Evolutionary conservation across 176 grass and related monocot genomes (phyloP).

Genomic region (Tuctoria greenei): DNA sequence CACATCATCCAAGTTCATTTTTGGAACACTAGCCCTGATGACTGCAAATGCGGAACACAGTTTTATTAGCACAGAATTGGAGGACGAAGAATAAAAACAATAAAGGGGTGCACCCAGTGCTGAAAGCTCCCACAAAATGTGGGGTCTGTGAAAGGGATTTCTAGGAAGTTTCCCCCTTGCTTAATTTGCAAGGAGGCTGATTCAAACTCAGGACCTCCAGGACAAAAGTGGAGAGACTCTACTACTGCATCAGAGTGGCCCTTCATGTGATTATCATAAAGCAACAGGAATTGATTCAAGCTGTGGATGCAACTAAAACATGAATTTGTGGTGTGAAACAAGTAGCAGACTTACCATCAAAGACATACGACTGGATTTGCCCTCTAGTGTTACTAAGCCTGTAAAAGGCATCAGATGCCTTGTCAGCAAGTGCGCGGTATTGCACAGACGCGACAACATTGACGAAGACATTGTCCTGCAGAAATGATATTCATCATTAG

Average conservation of each 20-base stretch:
- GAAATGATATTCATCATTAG: constrained; percentile 17
- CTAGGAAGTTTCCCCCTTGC: too few relatives aligned
- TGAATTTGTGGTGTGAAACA: constrained; percentile 20
- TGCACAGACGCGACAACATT: constrained; percentile 91
- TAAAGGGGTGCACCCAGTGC: background rate
- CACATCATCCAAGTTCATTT: constrained; percentile 78
- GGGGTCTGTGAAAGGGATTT: too few relatives aligned
- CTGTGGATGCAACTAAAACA: background rate
- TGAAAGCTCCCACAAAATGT: too few relatives aligned
- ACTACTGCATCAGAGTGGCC: too few relatives aligned
- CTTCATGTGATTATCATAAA: constrained; percentile 11
- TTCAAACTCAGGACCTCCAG: too few relatives aligned
- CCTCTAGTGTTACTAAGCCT: constrained; percentile 77
- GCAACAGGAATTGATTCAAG: background rate
- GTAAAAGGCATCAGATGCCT: constrained; percentile 88
- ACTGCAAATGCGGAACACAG: constrained; percentile 49
- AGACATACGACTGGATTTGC: constrained; percentile 95
- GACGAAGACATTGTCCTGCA: constrained; percentile 95
- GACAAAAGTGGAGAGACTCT: too few relatives aligned
- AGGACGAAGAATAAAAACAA: background rate
- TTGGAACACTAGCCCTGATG: constrained; percentile 86
- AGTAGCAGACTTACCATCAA: constrained; percentile 61
- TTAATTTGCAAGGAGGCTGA: too few relatives aligned
- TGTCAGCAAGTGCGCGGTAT: constrained; percentile 70
- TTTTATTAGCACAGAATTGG: constrained; percentile 26